Conservation (phyloP, 106 monocot species). For the Iris macrosiphon region DNA sequence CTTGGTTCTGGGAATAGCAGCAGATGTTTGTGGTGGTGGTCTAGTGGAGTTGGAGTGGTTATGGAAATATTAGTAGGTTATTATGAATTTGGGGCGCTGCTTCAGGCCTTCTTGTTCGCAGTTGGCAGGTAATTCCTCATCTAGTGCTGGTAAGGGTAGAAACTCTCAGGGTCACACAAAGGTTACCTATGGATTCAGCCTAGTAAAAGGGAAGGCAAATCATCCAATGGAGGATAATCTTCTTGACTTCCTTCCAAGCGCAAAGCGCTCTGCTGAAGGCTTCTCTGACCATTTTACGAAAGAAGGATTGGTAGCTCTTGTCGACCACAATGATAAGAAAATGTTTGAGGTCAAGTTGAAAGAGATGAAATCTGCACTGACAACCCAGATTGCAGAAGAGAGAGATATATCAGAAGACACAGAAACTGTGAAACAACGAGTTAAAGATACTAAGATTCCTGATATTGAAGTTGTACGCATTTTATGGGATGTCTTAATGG, state of each 20-base stretch:
- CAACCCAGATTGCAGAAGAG: slow-evolving; percentile 59
- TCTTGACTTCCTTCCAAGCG: slow-evolving; percentile 79
- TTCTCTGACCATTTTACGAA: slow-evolving; percentile 97
- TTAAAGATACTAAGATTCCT: slow-evolving; percentile 69
- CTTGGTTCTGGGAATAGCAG: too few relatives aligned
- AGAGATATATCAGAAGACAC: slow-evolving; percentile 65
- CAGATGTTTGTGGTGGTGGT: too few relatives aligned
- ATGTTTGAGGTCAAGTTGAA: slow-evolving; percentile 80
- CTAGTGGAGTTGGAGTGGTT: too few relatives aligned
- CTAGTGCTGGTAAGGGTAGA: slow-evolving; percentile 48
- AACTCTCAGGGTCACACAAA: slow-evolving; percentile 31
- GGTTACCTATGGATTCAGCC: slow-evolving; percentile 65
- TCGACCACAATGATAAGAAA: slow-evolving; percentile 84
- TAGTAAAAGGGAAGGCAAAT: slow-evolving; percentile 72
- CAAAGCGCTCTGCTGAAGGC: slow-evolving; percentile 63
- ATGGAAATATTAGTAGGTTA: too few relatives aligned
- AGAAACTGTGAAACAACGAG: slow-evolving; percentile 59
- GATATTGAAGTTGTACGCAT: slow-evolving; percentile 79
- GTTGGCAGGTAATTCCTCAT: too few relatives aligned
- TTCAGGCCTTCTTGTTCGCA: too few relatives aligned
- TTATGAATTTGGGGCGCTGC: too few relatives aligned
- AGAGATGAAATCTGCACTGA: slow-evolving; percentile 72
- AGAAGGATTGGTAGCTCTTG: slow-evolving; percentile 65
- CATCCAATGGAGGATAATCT: slow-evolving; percentile 97
- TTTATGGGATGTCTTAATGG: slow-evolving; percentile 87